Evolutionary conservation across 768 basidiomycete species (phyloP), one percentile per base, ranked within the genome.

Genomic region (Auriscalpium vulgare): DNA sequence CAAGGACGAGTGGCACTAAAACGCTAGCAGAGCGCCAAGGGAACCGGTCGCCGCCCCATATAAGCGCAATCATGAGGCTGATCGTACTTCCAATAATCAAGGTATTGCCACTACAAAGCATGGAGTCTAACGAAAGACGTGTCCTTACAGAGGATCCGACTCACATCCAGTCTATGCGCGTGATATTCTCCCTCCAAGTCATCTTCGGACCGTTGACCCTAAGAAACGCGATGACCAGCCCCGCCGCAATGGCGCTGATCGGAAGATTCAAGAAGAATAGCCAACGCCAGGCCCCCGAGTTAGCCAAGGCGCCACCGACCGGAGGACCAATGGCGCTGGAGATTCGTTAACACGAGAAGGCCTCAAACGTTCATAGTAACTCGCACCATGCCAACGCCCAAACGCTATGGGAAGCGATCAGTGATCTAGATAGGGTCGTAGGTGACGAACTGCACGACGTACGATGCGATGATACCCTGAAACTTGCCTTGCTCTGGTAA

Each of bases 401-500:
- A 11, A 37, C 50, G 10, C 50, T 51, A 19, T 14, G 14, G n/a
- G 36, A 21, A 29, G 4, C 47, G 3, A 50, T 14, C 60, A 38
- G n/a, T 56, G 58, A n/a, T n/a, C n/a, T n/a, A 5, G 29, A 44
- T 21, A 10, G 14, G 43, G 51, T n/a, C n/a, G n/a, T n/a, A n/a
- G n/a, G n/a, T n/a, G n/a, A 55, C 7, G 21, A 16, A 19, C n/a
- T 13, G 47, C 3, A 21, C 14, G 17, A 35, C 16, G 37, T 16
- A 34, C 23, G 11, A 50, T 43, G 10, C 66, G 21, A 67, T 57
- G 23, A 69, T 55, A 21, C 69, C 73, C 17, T 65, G 61, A 37
- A 63, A 71, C 13, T 59, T 47, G 0, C 74, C 74, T 1, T 74
- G 70, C 49, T 74, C 70, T 0, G 63, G 53, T 11, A 76, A 67